Evolutionary conservation across 163 green algal species (phyloP).

Genomic region (Scenedesmus sp.): DNA sequence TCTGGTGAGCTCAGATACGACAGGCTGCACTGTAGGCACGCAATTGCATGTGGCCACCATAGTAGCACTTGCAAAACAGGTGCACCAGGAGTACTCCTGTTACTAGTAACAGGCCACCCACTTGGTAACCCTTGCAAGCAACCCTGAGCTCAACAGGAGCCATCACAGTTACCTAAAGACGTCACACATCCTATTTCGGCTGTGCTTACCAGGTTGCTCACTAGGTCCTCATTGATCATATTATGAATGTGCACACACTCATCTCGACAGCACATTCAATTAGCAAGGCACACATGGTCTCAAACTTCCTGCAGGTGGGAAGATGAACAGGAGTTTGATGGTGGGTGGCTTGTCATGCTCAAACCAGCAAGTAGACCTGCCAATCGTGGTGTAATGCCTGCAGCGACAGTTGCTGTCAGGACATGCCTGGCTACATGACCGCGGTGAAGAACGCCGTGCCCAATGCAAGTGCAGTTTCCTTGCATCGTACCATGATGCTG

Average conservation of each 20-base stretch:
- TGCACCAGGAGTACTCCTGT: neutral
- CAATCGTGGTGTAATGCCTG: too few species aligned
- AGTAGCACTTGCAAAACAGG: neutral
- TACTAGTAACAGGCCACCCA: too few species aligned
- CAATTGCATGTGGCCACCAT: neutral
- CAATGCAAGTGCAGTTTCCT: too few species aligned
- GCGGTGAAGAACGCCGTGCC: too few species aligned
- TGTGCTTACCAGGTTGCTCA: too few species aligned
- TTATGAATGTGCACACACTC: too few species aligned
- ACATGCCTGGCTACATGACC: too few species aligned
- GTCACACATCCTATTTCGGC: too few species aligned
- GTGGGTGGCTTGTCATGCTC: neutral
- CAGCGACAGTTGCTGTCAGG: neutral
- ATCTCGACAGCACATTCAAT: neutral
- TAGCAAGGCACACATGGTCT: neutral
- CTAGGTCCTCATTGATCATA: too few species aligned
- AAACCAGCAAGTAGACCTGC: neutral
- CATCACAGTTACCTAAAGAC: too few species aligned
- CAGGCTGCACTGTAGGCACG: neutral
- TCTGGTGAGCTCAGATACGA: neutral
- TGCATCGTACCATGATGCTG: too few species aligned
- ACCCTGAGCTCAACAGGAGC: too few species aligned
- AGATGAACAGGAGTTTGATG: slow-evolving; percentile 46
- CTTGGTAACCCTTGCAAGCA: neutral
- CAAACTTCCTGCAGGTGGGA: slow-evolving; percentile 29